Evolutionary conservation across 225 moss, liverwort and hornwort genomes (phyloP), one percentile per base, ranked within the genome.

Genomic region (Sphagnum tenellum): DNA sequence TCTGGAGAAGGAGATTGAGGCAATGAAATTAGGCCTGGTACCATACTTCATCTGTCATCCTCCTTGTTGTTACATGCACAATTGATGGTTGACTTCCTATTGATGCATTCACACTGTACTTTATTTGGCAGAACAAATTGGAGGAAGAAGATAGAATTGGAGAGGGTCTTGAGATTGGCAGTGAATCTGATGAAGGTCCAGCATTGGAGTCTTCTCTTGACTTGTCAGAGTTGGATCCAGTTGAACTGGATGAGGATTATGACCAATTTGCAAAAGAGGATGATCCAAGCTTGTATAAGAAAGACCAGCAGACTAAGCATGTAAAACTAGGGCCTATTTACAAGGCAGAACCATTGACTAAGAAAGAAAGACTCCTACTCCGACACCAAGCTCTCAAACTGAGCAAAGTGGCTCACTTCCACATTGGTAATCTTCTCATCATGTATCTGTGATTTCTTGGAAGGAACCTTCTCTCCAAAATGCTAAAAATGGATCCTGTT

Each of bases 1-100:
- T 10, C 69, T 98, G 88, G 88, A 92, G 87, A 86, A 72, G 73
- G 80, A 92, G 72, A 86, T 98, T 47, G 69, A 68, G 50, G 59
- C 63, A 44, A 88, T 98, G 96, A 79, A 81, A 76, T 73, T 77
- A 57, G 83, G 89, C 79, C 75, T 96, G 92, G 95, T 96, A 85
- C 57, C 74, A 70, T 13, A 51, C 69, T 76, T 67, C 65, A 50
- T 11, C 8, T 50, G 29, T 29, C 29, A 29, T 29, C 29, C 29
- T 29, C 29, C 29, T 29, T 29, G 29, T 29, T 29, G 29, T 29
- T 29, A 29, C 1, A 1, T 29, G 29, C 29, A 29, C 29, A 29
- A 29, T 29, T 29, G 0, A 29, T 29, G 29, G 29, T 29, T 29
- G 29, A 29, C 9, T 52, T 52, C 52, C 52, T 52, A 6, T 52